These are phyloP conservation scores for Pyrenochaeta sp. DNA, from an alignment of 2,329 filamentous ascomycete genomes.

Conservation along the genomic window DNA sequence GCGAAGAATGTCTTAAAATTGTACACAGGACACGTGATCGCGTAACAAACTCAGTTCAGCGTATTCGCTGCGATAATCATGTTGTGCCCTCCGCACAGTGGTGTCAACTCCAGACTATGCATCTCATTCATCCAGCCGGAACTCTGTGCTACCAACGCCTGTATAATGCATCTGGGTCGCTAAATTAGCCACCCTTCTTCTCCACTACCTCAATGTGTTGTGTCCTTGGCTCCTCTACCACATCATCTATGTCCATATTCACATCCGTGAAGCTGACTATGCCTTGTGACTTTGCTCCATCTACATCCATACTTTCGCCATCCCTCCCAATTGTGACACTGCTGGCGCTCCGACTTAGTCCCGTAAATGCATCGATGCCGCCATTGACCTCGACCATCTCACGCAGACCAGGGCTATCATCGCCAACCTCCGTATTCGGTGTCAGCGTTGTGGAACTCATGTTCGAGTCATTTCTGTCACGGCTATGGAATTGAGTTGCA, in stretches of 20 bases:
- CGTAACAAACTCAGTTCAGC: too few species aligned
- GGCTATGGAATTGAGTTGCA: slow-evolving; percentile 27
- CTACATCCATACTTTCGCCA: slow-evolving; percentile 32
- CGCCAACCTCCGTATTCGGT: slow-evolving; percentile 43
- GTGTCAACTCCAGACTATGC: neutral
- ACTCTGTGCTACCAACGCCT: neutral
- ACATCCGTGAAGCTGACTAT: slow-evolving; percentile 28
- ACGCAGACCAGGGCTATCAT: slow-evolving; percentile 22
- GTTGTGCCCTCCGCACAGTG: too few species aligned
- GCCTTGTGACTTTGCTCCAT: slow-evolving; percentile 11
- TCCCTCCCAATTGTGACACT: slow-evolving; percentile 28
- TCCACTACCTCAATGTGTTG: slow-evolving; percentile 36
- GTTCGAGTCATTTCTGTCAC: slow-evolving; percentile 21
- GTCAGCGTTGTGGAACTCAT: slow-evolving; percentile 43
- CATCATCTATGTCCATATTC: slow-evolving; percentile 35
- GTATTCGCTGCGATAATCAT: neutral
- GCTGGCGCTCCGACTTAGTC: slow-evolving; percentile 27
- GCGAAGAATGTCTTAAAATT: too few species aligned
- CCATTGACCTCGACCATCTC: slow-evolving; percentile 41
- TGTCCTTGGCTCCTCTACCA: slow-evolving; percentile 13
- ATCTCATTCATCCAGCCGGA: neutral
- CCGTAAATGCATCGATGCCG: slow-evolving; percentile 28
- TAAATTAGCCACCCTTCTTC: slow-evolving; percentile 32
- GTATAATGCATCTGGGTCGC: neutral
- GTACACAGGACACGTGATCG: too few species aligned